These are phyloP conservation scores for Coccomyxa sp. DNA, from an alignment of 139 green algal species.

Conservation along the genomic window DNA sequence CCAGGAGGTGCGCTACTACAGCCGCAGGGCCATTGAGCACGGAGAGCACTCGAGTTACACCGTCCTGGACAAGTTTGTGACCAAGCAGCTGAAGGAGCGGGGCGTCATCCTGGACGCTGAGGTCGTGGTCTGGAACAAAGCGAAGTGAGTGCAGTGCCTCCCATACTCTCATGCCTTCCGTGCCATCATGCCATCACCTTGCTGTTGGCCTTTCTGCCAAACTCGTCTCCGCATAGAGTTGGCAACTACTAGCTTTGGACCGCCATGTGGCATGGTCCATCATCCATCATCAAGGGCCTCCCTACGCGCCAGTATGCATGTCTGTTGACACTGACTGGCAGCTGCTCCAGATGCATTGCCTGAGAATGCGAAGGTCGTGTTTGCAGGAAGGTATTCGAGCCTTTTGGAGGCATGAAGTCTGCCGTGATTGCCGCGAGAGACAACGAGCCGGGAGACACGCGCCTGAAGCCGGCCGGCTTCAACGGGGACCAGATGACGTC, in stretches of 20 bases:
- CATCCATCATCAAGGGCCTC: no score
- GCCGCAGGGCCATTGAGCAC: constrained; percentile 51
- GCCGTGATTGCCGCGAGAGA: constrained; percentile 32
- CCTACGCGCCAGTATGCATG: no score
- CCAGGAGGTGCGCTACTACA: constrained; percentile 56
- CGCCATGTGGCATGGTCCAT: not conserved
- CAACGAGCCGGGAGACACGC: not conserved
- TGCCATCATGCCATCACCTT: not conserved
- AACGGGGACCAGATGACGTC: not conserved
- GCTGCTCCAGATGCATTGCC: no score
- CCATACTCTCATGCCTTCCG: not conserved
- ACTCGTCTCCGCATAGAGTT: not conserved
- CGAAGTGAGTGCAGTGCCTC: constrained; percentile 12
- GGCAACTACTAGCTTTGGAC: not conserved
- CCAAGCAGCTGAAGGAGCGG: constrained; percentile 18
- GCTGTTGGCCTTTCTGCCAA: not conserved
- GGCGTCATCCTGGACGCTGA: constrained; percentile 57
- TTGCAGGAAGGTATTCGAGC: constrained; percentile 46
- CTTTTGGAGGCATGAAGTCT: constrained; percentile 50
- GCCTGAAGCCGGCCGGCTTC: constrained; percentile 3
- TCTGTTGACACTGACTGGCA: not conserved
- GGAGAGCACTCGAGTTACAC: constrained; percentile 26
- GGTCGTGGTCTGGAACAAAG: constrained; percentile 61
- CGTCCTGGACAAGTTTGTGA: constrained; percentile 24
- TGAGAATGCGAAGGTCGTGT: no score